Evolutionary conservation across 225 moss, liverwort and hornwort genomes (phyloP), one percentile per base, ranked within the genome.

Genomic region (Physcomitrium patens): DNA sequence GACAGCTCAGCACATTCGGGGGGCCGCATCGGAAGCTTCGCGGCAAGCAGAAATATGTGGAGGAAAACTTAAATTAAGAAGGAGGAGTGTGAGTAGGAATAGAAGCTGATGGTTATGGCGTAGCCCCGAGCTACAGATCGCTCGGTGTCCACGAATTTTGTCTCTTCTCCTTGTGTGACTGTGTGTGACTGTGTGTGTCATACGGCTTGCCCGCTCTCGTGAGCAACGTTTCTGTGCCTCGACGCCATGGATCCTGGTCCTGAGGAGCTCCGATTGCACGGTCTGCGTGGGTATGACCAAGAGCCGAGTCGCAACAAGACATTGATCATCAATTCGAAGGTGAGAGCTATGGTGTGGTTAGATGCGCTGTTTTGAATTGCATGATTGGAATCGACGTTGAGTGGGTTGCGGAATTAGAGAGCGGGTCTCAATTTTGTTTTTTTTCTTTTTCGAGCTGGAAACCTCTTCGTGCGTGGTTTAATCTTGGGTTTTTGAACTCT

Each of bases 281-380:
- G 92, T 6, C 81, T 84, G 3, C 79, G 11, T 46, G 67, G 22
- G 2, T 90, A 92, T 12, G 89, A 90, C 55, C 49, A 70, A 56
- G 90, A 92, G 67, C 92, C 90, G 4, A 9, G 26, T 44, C 89
- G 94, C 23, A 77, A 89, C 46, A 68, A 75, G 56, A 77, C 68
- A 23, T 45, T 90, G 71, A 42, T 79, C 3, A 81, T 92, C 80
- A 94, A 90, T 72, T 78, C 87, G 7, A 72, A 90, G 91, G 88
- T 80, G 58, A 16, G 58, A 43, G 28, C 50, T 15, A 12, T 60
- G 13, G 5, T 15, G 26, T 0, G 7, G 13, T 69, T 69, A 10
- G 5, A 24, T 48, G 15, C 15, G 67, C 27, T 18, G 52, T n/a
- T 50, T 27, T 51, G 67, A 13, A 12, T 53, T 52, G 5, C 12